Evolutionary conservation across 2,329 filamentous ascomycete genomes (phyloP), one percentile per base, ranked within the genome.

Genomic region (Colletotrichum kahawae): DNA sequence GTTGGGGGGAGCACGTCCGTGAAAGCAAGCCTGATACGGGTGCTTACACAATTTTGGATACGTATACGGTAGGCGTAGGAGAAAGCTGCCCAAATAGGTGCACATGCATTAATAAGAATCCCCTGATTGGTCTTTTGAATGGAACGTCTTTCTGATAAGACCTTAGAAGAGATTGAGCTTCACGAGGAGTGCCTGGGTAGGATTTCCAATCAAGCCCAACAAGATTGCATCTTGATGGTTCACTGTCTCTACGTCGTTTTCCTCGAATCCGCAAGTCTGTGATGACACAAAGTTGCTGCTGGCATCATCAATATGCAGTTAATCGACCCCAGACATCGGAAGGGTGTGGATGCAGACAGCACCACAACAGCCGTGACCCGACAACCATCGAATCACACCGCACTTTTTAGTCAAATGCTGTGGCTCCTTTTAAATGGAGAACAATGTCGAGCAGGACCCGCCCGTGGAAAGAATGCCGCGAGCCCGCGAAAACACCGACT

Each of bases 351-450:
- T 51, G 43, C 43, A 51, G 43, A 13, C n/a, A 51, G 43, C n/a
- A 51, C 10, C 43, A 51, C 43, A 51, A 51, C 43, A 13, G 10
- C 21, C n/a, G n/a, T 51, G 1, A 51, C 43, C n/a, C 1, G 36
- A 43, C 34, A 31, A 33, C 48, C 51, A 33, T 68, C 75, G 65
- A 77, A 75, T 77, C 72, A 71, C 56, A 65, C 34, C 16, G 65
- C 65, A 66, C 68, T 57, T 66, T 75, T 76, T 75, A 65, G 75
- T 73, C 69, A 77, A 68, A 56, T 21, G 54, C 27, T 27, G 54
- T 67, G 70, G 48, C 33, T 57, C 18, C 18, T 21, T 36, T 9
- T 33, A 5, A 12, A 36, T 69, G 54, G 54, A 31, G n/a, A 29
- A 34, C 31, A 54, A 56, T 59, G 24, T 43, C 24, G 51, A 68